Percentiles rank a stretch among this genome's conserved stretches.
These are phyloP conservation scores for Starmerella ratchasimensis DNA, from an alignment of 805 yeast genomes.

Conservation along the genomic window DNA sequence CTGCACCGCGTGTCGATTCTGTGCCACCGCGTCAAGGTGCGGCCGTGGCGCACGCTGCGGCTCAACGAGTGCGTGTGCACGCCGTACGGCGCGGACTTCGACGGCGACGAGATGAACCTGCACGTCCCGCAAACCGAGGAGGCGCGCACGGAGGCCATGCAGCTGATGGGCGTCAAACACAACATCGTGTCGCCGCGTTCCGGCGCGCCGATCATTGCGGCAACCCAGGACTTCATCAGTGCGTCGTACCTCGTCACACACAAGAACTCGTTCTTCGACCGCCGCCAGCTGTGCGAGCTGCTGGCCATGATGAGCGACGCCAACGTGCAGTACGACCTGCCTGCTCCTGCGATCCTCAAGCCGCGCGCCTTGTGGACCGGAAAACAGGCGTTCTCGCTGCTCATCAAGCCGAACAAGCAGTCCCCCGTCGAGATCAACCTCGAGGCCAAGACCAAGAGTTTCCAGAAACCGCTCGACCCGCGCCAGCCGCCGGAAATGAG, in stretches of 20 bases:
- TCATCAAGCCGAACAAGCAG: constrained; percentile 65
- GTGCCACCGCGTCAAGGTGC: constrained; percentile 87
- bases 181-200: constrained; percentile 90
- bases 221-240: constrained; percentile 97
- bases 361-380: constrained; percentile 94
- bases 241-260: constrained; percentile 87
- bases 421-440: constrained; percentile 77
- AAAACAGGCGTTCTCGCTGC: constrained; percentile 78
- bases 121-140: constrained; percentile 99
- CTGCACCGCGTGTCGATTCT: constrained; percentile 86
- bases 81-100: constrained; percentile 98
- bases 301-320: constrained; percentile 96
- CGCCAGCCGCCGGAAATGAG: constrained; percentile 79
- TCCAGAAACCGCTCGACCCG: constrained; percentile 55
- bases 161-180: constrained; percentile 93
- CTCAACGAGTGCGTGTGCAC: constrained; percentile 98
- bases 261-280: constrained; percentile 84
- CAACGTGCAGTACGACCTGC: constrained; percentile 70
- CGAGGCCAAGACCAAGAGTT: constrained; percentile 91
- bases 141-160: constrained; percentile 97
- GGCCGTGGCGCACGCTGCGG: constrained; percentile 97
- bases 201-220: constrained; percentile 98
- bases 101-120: constrained; percentile 98
- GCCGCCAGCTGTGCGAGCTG: constrained; percentile 69
- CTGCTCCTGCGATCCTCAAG: constrained; percentile 87